Percentiles rank a stretch among this genome's conserved stretches.
Evolutionary conservation across 23 red algal species (phyloP).

Genomic region (Chondrus crispus): DNA sequence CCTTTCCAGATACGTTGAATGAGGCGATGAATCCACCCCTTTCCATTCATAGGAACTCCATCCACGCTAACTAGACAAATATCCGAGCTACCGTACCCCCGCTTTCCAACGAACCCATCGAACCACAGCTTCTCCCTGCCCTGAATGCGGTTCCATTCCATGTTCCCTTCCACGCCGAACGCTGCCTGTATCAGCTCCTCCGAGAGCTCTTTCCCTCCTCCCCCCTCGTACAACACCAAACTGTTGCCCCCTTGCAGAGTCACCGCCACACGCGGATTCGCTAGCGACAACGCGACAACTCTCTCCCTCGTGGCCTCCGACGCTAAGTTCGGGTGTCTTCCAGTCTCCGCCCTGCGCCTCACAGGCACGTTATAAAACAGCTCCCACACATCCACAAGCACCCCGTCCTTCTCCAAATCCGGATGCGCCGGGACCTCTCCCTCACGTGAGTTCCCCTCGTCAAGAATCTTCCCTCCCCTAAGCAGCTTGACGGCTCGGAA

Average conservation of each 20-base stretch:
- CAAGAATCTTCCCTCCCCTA: no score
- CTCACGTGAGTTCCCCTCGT: no score
- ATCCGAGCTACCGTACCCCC: neutral
- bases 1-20: neutral
- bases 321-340: neutral
- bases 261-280: constrained; percentile 1
- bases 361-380: constrained; percentile 34
- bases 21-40: neutral
- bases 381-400: no score
- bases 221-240: neutral
- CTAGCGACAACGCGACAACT: constrained; percentile 7
- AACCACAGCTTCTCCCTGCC: neutral
- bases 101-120: constrained; percentile 11
- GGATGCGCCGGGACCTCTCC: no score
- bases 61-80: neutral
- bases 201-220: neutral
- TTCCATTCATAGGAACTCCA: neutral
- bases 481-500: no score
- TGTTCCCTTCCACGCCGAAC: neutral
- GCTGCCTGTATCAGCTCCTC: neutral
- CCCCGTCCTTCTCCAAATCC: no score
- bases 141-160: neutral
- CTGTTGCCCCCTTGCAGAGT: neutral
- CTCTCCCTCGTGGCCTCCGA: neutral
- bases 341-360: constrained; percentile 20